Percentiles rank a stretch among this genome's conserved stretches.
Evolutionary conservation across 108 stramenopile genomes (phyloP).

Genomic region (Nitzschia putrida): DNA sequence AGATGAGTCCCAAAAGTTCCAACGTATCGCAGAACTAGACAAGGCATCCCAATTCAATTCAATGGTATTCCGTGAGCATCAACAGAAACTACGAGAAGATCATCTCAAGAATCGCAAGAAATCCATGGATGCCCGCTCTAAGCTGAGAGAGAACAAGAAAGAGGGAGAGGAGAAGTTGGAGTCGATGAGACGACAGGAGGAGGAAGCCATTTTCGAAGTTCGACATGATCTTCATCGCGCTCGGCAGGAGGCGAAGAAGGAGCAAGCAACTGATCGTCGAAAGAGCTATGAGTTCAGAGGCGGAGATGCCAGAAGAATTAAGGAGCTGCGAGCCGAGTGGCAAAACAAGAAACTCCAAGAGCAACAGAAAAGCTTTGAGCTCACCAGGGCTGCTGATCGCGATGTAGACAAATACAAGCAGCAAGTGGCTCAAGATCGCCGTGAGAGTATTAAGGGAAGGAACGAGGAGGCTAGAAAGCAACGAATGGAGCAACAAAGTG

Average conservation of each 20-base stretch:
- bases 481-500: constrained; percentile 30
- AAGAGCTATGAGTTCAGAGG: constrained; percentile 74
- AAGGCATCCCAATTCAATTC: constrained; percentile 79
- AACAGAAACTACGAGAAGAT: constrained; percentile 70
- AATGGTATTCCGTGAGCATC: constrained; percentile 69
- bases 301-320: constrained; percentile 62
- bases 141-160: constrained; percentile 62
- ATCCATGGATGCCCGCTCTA: constrained; percentile 60
- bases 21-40: constrained; percentile 52
- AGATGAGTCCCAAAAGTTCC: constrained; percentile 38
- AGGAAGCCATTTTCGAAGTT: constrained; percentile 63
- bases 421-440: constrained; percentile 41
- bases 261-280: constrained; percentile 56
- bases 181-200: constrained; percentile 52
- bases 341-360: constrained; percentile 41
- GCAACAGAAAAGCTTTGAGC: constrained; percentile 63
- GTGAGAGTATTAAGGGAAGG: constrained; percentile 43
- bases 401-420: constrained; percentile 73
- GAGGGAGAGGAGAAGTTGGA: constrained; percentile 64
- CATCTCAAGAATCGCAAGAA: constrained; percentile 62
- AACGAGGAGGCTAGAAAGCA: constrained; percentile 34
- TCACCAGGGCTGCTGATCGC: constrained; percentile 65
- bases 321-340: constrained; percentile 47
- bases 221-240: constrained; percentile 60
- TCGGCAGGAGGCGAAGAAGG: constrained; percentile 33